Conservation (phyloP, 108 stramenopile genomes). For the Nitzschia sp. region DNA sequence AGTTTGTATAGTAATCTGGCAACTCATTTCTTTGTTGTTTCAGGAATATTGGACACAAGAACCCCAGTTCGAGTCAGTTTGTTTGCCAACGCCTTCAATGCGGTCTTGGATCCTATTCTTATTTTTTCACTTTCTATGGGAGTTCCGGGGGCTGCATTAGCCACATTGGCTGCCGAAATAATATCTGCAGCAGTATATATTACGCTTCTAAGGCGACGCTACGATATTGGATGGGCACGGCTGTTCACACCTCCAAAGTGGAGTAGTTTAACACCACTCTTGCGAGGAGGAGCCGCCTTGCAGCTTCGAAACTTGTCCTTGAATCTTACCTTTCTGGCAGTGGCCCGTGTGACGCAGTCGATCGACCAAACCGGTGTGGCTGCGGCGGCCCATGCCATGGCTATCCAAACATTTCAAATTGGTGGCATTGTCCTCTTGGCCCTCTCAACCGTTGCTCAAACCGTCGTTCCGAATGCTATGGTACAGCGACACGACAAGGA, state of each 20-base stretch:
- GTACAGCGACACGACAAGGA: constrained; percentile 59
- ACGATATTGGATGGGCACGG: constrained; percentile 61
- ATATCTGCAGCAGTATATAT: constrained; percentile 66
- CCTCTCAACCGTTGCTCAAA: constrained; percentile 76
- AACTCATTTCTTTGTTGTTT: background rate
- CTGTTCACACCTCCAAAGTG: constrained; percentile 60
- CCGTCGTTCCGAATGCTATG: constrained; percentile 80
- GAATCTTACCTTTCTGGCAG: constrained; percentile 81
- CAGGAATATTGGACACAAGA: constrained; percentile 70
- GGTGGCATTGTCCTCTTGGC: constrained; percentile 86
- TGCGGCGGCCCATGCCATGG: constrained; percentile 83
- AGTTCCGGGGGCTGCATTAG: constrained; percentile 84
- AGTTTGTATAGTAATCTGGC: background rate
- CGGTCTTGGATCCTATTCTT: constrained; percentile 77
- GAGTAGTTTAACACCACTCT: constrained; percentile 58
- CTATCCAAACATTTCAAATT: constrained; percentile 85
- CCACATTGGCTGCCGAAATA: constrained; percentile 75
- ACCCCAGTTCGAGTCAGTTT: constrained; percentile 85
- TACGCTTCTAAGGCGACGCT: constrained; percentile 46
- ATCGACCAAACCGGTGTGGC: constrained; percentile 83
- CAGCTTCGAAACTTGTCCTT: constrained; percentile 83
- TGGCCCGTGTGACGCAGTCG: constrained; percentile 76
- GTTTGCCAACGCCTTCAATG: constrained; percentile 81
- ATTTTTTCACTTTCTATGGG: constrained; percentile 82
- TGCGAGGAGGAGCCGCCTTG: constrained; percentile 76